Base-by-base conservation (phyloP, 192 early-diverging fungal genomes). In the Gaertneriomyces semiglobifer region DNA sequence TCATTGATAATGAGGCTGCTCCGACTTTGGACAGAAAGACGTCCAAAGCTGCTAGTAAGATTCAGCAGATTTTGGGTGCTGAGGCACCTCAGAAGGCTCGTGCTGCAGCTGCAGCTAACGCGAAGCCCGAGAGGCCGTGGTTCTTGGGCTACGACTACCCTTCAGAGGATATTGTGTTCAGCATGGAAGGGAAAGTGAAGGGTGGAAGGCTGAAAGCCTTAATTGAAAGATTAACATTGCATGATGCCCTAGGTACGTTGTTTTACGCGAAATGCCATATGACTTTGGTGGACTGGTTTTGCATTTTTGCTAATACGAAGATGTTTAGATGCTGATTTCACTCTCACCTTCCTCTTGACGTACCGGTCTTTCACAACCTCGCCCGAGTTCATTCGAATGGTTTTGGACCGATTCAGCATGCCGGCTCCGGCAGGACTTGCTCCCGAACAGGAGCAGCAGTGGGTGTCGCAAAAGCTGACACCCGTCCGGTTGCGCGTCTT, bases 401-500 rank as follows among this genome's bases (percentile, higher is more conserved):
- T 99, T 53, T 86, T 87, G 69, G 71, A 73, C 33, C 87, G 96
- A 68, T 99, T 90, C 77, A 73, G 79, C 51, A 86, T 97, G 40
- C 58, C 79, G 61, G 88, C 93, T 14, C 93, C 94, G 1, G 47
- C 57, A 16, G 84, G 74, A 12, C 67, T 99, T 48, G 77, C 68
- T 7, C 67, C 65, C 0, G 71, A 82, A 44, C 90, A 99, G 73
- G 58, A 87, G 41, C 75, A 80, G n/a, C 70, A 83, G 14, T 99
- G 95, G 95, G 79, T 62, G 11, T 90, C 92, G 60, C 86, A 86
- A 67, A 98, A 97, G 72, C 84, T 88, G 68, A 93, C 86, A 52
- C 87, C 93, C 11, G 80, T 99, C 54, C 89, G 95, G n/a, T 83
- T 96, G 57, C 91, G 93, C 18, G 95, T 97, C 1, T 95, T 88